phyloP scores from a whole-genome alignment of 768 basidiomycete species.

The Lanmaoa pseudosensibilis region DNA sequence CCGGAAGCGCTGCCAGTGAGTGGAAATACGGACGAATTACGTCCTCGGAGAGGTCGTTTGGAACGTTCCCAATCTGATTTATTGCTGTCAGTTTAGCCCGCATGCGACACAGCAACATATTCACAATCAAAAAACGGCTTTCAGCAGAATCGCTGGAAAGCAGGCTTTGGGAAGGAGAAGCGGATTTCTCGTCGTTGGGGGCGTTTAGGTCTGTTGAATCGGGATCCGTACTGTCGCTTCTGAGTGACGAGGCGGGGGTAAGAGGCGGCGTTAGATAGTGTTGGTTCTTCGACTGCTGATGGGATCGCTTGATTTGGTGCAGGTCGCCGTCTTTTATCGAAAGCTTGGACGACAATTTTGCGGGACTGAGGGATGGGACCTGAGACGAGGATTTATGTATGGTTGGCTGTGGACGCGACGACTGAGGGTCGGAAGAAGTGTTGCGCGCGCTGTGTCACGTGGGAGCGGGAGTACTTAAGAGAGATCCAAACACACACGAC shows the following conservation, averaged over 20 bases:
- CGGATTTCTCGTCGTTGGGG: constrained; percentile 24
- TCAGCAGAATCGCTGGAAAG: constrained; percentile 17
- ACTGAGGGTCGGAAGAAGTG: constrained; percentile 26
- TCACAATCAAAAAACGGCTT: constrained; percentile 37
- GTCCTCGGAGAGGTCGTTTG: constrained; percentile 32
- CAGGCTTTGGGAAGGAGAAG: constrained; percentile 1
- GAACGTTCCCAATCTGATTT: constrained; percentile 43
- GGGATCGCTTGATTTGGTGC: constrained; percentile 16
- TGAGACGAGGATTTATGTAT: constrained; percentile 22
- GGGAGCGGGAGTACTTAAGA: constrained; percentile 13
- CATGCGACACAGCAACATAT: not conserved
- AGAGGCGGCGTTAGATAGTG: constrained; percentile 65
- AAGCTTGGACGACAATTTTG: constrained; percentile 9
- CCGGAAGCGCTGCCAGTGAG: constrained; percentile 22
- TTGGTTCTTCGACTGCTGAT: constrained; percentile 29
- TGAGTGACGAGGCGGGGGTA: constrained; percentile 62
- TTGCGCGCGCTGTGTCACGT: constrained; percentile 29
- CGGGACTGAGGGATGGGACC: constrained; percentile 13
- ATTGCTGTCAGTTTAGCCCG: constrained; percentile 11
- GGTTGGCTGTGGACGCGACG: constrained; percentile 28
- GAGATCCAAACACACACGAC: not conserved
- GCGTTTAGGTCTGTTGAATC: constrained; percentile 32
- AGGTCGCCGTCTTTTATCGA: constrained; percentile 21
- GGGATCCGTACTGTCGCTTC: constrained; percentile 37
- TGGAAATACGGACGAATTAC: constrained; percentile 32